These are phyloP conservation scores for Zygoascus ofunaensis DNA, from an alignment of 805 yeast genomes.

Conservation along the genomic window DNA sequence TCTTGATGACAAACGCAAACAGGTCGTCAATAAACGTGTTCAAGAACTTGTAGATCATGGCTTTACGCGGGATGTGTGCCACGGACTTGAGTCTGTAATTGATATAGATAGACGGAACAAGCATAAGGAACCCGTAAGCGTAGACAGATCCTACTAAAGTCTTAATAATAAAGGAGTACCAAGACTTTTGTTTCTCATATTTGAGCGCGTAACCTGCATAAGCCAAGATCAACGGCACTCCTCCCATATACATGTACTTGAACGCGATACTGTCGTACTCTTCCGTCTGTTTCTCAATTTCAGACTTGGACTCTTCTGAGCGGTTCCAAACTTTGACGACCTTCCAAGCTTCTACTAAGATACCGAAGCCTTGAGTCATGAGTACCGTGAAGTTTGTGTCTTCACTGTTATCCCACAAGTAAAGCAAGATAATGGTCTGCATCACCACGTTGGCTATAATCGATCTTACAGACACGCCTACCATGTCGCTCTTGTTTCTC, in stretches of 20 bases:
- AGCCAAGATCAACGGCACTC: slow-evolving; percentile 31
- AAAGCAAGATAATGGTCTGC: slow-evolving; percentile 33
- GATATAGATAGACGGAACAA: slow-evolving; percentile 35
- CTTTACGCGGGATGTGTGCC: slow-evolving; percentile 35
- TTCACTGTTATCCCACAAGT: slow-evolving; percentile 33
- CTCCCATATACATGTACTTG: slow-evolving; percentile 30
- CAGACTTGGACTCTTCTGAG: slow-evolving; percentile 31
- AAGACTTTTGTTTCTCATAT: slow-evolving; percentile 34
- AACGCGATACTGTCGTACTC: slow-evolving; percentile 36
- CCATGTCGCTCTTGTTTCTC: slow-evolving; percentile 33
- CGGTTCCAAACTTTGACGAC: slow-evolving; percentile 32
- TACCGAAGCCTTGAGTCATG: slow-evolving; percentile 31
- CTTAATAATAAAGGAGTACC: slow-evolving; percentile 35
- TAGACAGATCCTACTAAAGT: slow-evolving; percentile 35
- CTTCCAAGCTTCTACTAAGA: slow-evolving; percentile 37
- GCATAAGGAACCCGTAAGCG: slow-evolving; percentile 34
- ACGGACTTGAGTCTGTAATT: slow-evolving; percentile 36
- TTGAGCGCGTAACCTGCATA: slow-evolving; percentile 32
- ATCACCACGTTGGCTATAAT: slow-evolving; percentile 34
- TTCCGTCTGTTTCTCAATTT: slow-evolving; percentile 32
- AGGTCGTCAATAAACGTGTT: slow-evolving; percentile 36
- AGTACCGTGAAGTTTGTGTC: slow-evolving; percentile 33
- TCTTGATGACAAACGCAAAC: slow-evolving; percentile 35
- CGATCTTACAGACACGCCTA: slow-evolving; percentile 34
- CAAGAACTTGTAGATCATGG: slow-evolving; percentile 35